Evolutionary conservation across 1,284 basidiomycete genomes (phyloP), one percentile per base, ranked within the genome.

Genomic region (Cryptococcus floricola): DNA sequence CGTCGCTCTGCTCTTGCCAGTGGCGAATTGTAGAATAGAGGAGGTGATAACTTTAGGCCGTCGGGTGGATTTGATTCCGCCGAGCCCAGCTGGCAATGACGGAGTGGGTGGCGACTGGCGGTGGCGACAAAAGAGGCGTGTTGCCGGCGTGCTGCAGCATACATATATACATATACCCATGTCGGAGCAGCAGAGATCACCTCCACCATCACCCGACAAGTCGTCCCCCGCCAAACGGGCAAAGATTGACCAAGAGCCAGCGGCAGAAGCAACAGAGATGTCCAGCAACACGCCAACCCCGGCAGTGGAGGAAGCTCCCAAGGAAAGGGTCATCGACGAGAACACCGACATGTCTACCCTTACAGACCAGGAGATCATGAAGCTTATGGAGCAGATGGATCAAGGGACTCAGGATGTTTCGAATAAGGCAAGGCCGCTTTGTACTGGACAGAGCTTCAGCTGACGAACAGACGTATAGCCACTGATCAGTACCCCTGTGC

Each of bases 321-420:
- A 34, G 6, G 45, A 64, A 16, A 51, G 75, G 48, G 65, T 67
- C 18, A 76, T 77, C n/a, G 70, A 77, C 53, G 74, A 76, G 68
- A 71, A 68, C 48, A 77, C 75, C 14, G 72, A 72, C 47, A 47
- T 75, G 54, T 62, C 66, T 3, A 75, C 74, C 4, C 67, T 77
- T 60, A 77, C 75, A 3, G 74, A 77, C 55, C 71, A 73, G 53
- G 75, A 77, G 61, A 77, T 77, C 52, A 74, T 71, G 70, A 65
- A 65, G 38, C 60, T 77, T 31, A 73, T 69, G 62, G 70, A 75
- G 56, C 65, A 66, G 12, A 73, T 75, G 69, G 67, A 67, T 37
- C 59, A 66, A 18, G 66, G 31, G 31, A 34, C 31, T 34, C 7
- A 69, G 10, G 64, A 65, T 19, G 63, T 63, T 9, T 58, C 66